Conservation (phyloP, 495 filamentous ascomycete species). For the Aspergillus mulundensis region DNA sequence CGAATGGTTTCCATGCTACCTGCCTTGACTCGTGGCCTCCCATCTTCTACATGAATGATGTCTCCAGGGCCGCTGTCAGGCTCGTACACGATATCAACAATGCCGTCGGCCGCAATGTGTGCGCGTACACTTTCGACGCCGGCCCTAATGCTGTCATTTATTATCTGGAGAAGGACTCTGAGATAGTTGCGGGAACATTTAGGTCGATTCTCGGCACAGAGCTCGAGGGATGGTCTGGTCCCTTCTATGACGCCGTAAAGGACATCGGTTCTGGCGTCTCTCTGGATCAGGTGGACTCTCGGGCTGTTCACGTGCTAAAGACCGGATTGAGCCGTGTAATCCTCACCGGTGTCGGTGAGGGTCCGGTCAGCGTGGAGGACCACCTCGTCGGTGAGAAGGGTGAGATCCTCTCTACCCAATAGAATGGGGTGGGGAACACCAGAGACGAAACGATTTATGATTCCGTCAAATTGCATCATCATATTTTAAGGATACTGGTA, state of each 20-base stretch:
- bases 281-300: conserved; percentile 50
- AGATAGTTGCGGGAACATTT: conserved; percentile 67
- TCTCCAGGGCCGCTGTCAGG: conserved; percentile 75
- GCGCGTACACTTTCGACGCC: conserved; percentile 96
- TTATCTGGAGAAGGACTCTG: conserved; percentile 74
- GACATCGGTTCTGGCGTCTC: conserved; percentile 45
- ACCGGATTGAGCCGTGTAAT: conserved; percentile 85
- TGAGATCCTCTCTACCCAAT: conserved; percentile 36
- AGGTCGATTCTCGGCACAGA: conserved; percentile 43
- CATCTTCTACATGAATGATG: conserved; percentile 98
- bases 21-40: conserved; percentile 93
- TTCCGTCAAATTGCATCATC: neutral
- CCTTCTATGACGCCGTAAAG: conserved; percentile 44
- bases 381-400: conserved; percentile 72
- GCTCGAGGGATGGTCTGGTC: conserved; percentile 60
- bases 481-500: neutral
- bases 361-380: conserved; percentile 72
- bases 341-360: conserved; percentile 85
- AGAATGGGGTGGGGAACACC: neutral
- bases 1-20: conserved; percentile 92
- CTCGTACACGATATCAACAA: conserved; percentile 86
- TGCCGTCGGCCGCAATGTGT: conserved; percentile 65
- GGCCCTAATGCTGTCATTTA: conserved; percentile 97
- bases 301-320: conserved; percentile 57
- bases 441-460: conserved; percentile 2